These are phyloP conservation scores for Cupressus sempervirens DNA, from an alignment of 75 land plant species.

Conservation along the genomic window DNA sequence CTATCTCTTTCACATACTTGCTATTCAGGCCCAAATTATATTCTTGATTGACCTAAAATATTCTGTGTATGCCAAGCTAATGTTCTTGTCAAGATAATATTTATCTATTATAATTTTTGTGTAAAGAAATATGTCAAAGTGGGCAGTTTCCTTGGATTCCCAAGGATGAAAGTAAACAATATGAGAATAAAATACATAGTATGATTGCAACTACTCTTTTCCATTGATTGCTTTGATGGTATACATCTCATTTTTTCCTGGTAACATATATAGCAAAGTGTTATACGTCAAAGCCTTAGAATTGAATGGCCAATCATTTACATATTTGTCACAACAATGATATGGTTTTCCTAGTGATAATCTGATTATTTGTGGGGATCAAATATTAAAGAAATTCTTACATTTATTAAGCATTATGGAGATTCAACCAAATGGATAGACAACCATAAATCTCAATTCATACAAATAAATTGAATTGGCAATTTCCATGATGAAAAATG, in stretches of 20 bases:
- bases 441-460: neutral
- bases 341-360: neutral
- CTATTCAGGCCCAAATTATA: neutral
- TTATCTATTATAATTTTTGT: neutral
- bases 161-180: neutral
- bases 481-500: no score
- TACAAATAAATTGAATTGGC: neutral
- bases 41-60: neutral
- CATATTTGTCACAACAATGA: neutral
- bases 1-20: neutral
- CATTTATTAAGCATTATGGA: neutral
- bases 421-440: neutral
- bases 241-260: neutral
- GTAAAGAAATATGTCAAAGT: neutral
- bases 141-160: slow-evolving; percentile 1
- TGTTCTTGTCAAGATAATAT: neutral
- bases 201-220: neutral
- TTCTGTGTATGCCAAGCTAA: neutral
- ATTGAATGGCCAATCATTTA: neutral
- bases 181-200: neutral
- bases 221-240: neutral
- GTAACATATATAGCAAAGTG: neutral
- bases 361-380: neutral
- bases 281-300: neutral
- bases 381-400: neutral